Evolutionary conservation across 495 filamentous ascomycete species (phyloP), one percentile per base, ranked within the genome.

Genomic region (Aspergillus saccharolyticus): DNA sequence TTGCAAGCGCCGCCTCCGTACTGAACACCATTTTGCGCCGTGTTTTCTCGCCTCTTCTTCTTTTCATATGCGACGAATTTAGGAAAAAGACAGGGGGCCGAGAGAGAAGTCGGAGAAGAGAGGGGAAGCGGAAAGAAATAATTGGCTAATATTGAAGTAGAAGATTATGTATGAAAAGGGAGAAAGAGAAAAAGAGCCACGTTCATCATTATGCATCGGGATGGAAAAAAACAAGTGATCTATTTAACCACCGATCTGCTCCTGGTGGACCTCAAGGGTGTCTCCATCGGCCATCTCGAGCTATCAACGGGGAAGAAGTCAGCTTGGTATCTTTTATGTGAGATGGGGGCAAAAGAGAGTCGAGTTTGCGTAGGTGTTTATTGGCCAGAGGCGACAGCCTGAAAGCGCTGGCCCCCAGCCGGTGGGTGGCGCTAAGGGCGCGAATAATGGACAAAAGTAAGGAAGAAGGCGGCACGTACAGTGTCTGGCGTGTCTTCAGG

Each of bases 231-330:
- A 39, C 4, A 12, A 2, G 7, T 39, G 4, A 46, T 46, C 48
- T 52, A 52, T 74, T 62, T 69, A 79, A 39, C 87, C 89, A 55
- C 94, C 95, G 55, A 97, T 96, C 70, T 99, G 95, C 70, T 99
- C 95, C 65, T 97, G 95, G 74, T 97, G 95, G 22, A 99, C 95
- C 67, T 99, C 95, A 9, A 99, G 84, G 2, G 89, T 95, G 66
- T 99, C 95, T 16, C 95, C 94, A 62, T 99, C 95, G 63, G 85
- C 79, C 94, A 98, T 97, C 33, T 97, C 94, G 46, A 98, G 85
- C 94, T 98, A 57, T 42, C 57, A n/a, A n/a, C n/a, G 19, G n/a
- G 19, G 17, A 24, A 64, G 22, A 30, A 18, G 49, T 63, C 19
- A 57, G 56, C 25, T 25, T 46, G 24, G 54, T 52, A 18, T 22